These are phyloP conservation scores for Hymenoscyphus repandus DNA, from an alignment of 2,329 filamentous ascomycete species.

Conservation along the genomic window DNA sequence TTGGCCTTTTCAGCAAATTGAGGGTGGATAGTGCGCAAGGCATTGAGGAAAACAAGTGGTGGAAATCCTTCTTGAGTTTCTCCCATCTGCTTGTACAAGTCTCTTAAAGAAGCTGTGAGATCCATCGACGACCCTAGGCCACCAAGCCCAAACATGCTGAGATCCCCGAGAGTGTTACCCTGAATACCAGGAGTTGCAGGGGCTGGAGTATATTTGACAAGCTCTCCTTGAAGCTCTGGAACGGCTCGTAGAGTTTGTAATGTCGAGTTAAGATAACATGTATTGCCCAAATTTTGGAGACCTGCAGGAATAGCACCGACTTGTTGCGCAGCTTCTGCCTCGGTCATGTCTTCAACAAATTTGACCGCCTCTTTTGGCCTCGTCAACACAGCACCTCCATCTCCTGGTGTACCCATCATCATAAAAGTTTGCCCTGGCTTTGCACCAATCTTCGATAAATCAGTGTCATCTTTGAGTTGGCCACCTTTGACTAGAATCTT, in stretches of 20 bases:
- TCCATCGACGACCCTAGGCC: slow-evolving; percentile 48
- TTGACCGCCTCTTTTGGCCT: slow-evolving; percentile 77
- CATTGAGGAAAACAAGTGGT: slow-evolving; percentile 75
- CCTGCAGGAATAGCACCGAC: slow-evolving; percentile 84
- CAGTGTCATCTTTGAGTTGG: slow-evolving; percentile 91
- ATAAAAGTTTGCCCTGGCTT: slow-evolving; percentile 85
- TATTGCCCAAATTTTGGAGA: slow-evolving; percentile 89
- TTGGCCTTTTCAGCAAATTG: slow-evolving; percentile 90
- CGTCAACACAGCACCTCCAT: slow-evolving; percentile 51
- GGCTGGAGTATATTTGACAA: slow-evolving; percentile 55
- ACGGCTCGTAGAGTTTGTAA: slow-evolving; percentile 86
- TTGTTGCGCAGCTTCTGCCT: slow-evolving; percentile 79
- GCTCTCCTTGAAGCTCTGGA: slow-evolving; percentile 80
- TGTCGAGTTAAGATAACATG: slow-evolving; percentile 96
- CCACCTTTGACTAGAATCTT: slow-evolving; percentile 93
- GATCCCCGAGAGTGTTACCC: slow-evolving; percentile 34
- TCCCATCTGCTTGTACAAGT: slow-evolving; percentile 84
- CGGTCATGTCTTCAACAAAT: slow-evolving; percentile 97
- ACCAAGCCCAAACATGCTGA: slow-evolving; percentile 45
- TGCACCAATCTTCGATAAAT: slow-evolving; percentile 75
- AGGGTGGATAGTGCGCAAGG: slow-evolving; percentile 74
- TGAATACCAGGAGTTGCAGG: slow-evolving; percentile 20
- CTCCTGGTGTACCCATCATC: slow-evolving; percentile 89
- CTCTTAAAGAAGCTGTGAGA: slow-evolving; percentile 70
- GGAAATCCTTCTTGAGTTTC: slow-evolving; percentile 83